A percentile compares a stretch with the other conserved stretches of the same genome.
phyloP scores from a whole-genome alignment of 805 yeast genomes.

The Tetrapisispora fleetii region DNA sequence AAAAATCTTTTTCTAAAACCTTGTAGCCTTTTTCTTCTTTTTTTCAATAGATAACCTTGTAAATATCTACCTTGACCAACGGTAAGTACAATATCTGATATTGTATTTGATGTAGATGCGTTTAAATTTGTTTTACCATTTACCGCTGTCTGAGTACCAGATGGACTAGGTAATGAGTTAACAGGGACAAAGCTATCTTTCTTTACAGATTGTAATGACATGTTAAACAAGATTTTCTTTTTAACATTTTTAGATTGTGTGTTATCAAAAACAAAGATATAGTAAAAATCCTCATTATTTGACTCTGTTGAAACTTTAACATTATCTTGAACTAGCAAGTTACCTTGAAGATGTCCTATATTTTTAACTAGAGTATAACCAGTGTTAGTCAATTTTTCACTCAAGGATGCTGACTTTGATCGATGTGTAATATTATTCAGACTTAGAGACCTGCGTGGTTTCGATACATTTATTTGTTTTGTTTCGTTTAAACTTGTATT shows the following conservation, averaged over 20 bases:
- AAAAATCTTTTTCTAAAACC: slow-evolving; percentile 83
- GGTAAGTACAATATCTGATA: slow-evolving; percentile 6
- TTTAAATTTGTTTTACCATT: not conserved
- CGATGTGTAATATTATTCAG: slow-evolving; percentile 28
- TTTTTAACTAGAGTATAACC: slow-evolving; percentile 44
- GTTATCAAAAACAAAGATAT: slow-evolving; percentile 85
- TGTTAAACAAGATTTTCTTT: slow-evolving; percentile 65
- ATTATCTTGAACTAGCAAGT: slow-evolving; percentile 53
- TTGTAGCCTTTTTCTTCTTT: slow-evolving; percentile 73
- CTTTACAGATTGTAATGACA: slow-evolving; percentile 1
- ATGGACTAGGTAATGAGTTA: not conserved
- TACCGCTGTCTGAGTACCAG: not conserved
- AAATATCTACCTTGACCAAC: slow-evolving; percentile 51
- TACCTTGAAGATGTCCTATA: slow-evolving; percentile 49
- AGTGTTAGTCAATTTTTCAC: slow-evolving; percentile 47
- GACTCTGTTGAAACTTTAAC: slow-evolving; percentile 33
- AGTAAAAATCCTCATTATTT: slow-evolving; percentile 52
- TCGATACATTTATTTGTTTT: slow-evolving; percentile 3
- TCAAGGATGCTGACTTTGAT: slow-evolving; percentile 36
- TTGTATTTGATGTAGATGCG: slow-evolving; percentile 8
- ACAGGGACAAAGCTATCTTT: not conserved
- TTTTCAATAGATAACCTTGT: slow-evolving; percentile 71
- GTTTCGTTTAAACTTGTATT: slow-evolving; percentile 11
- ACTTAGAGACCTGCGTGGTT: slow-evolving; percentile 29
- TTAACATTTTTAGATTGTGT: slow-evolving; percentile 78